phyloP scores from a whole-genome alignment of 129 eudicot genomes.

The Cynara cardunculus region DNA sequence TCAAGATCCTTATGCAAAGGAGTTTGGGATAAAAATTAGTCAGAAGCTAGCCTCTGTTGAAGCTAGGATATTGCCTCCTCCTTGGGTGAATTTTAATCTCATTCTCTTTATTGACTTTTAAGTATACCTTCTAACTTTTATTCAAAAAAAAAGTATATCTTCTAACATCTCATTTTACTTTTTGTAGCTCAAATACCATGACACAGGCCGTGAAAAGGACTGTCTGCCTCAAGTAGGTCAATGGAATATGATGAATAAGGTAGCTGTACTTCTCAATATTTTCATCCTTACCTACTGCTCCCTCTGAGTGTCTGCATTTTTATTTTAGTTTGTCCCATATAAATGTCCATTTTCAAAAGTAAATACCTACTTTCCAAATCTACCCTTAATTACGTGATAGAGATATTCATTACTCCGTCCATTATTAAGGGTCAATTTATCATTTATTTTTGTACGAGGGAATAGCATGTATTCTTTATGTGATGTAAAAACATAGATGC shows the following conservation, averaged over 20 bases:
- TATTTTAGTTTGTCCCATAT: background rate
- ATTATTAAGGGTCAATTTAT: background rate
- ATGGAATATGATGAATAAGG: slow-evolving; percentile 98
- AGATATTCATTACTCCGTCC: background rate
- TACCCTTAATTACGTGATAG: background rate
- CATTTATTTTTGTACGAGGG: background rate
- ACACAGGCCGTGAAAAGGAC: slow-evolving; percentile 88
- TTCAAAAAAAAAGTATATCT: no score
- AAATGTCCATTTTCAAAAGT: background rate
- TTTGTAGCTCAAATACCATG: slow-evolving; percentile 82
- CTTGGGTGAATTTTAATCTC: slow-evolving; percentile 57
- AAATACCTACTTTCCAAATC: background rate
- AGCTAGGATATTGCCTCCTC: slow-evolving; percentile 93
- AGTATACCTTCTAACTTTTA: slow-evolving; percentile 11
- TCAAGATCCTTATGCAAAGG: slow-evolving; percentile 78
- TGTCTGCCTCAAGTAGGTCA: slow-evolving; percentile 97
- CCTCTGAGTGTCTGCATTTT: background rate
- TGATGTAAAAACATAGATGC: background rate
- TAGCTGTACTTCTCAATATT: slow-evolving; percentile 11
- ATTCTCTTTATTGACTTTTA: background rate
- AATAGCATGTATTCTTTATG: background rate
- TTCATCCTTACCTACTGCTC: background rate
- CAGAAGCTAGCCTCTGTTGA: slow-evolving; percentile 72
- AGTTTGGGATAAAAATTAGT: slow-evolving; percentile 81
- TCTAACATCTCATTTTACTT: slow-evolving; percentile 13